Conservation (phyloP, 345 rosid species). For the Eucalyptus polybractea region DNA sequence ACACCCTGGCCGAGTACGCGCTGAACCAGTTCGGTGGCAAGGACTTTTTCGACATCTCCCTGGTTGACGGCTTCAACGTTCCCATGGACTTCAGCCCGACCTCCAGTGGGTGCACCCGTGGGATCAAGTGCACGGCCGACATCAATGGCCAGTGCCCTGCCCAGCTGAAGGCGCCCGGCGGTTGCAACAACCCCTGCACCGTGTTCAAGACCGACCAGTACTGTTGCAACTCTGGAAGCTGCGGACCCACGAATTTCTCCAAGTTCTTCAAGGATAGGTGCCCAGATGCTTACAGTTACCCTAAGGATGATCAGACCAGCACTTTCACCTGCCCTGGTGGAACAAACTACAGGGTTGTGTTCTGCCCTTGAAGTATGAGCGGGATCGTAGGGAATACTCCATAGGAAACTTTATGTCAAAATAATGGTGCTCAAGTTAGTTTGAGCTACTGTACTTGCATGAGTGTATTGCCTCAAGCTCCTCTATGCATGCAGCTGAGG, state of each 20-base stretch:
- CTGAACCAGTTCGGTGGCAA: slow-evolving; percentile 2
- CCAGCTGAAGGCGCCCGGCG: slow-evolving; percentile 1
- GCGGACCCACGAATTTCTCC: not conserved
- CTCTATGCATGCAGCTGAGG: not conserved
- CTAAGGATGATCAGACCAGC: slow-evolving; percentile 13
- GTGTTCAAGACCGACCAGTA: slow-evolving; percentile 10
- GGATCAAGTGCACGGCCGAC: slow-evolving; percentile 1
- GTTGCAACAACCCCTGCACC: slow-evolving; percentile 18
- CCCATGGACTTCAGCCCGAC: slow-evolving; percentile 17
- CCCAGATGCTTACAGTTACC: slow-evolving; percentile 15
- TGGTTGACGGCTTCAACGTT: slow-evolving; percentile 19
- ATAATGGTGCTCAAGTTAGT: not conserved
- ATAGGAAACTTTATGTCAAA: not conserved
- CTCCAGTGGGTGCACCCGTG: not conserved
- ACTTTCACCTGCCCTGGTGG: slow-evolving; percentile 15
- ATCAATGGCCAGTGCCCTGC: slow-evolving; percentile 7
- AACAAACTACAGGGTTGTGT: slow-evolving; percentile 12
- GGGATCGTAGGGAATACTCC: not conserved
- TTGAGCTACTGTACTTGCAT: not conserved
- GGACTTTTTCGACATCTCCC: slow-evolving; percentile 19
- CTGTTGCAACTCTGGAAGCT: slow-evolving; percentile 2
- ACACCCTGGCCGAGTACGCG: slow-evolving; percentile 13
- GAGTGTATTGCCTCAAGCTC: not conserved
- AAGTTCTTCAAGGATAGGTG: slow-evolving; percentile 7
- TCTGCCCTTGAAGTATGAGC: slow-evolving; percentile 8